Conservation (phyloP, 2,329 filamentous ascomycete species). For the Fusarium coicis region DNA sequence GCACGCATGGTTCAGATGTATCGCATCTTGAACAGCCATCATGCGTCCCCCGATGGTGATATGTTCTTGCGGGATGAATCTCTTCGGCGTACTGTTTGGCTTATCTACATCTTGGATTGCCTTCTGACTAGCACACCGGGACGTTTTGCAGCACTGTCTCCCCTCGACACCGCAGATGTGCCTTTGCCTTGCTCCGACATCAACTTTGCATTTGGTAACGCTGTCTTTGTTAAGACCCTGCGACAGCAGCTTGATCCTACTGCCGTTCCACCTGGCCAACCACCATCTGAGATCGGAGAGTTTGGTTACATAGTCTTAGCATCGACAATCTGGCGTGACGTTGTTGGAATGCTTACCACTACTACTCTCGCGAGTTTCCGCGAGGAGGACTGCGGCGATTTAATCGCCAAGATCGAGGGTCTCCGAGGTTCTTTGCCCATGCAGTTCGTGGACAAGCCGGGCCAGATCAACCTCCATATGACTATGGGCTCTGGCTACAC, state of each 20-base stretch:
- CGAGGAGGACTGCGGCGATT: constrained; percentile 61
- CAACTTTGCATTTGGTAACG: constrained; percentile 71
- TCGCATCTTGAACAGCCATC: constrained; percentile 67
- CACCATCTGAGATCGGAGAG: constrained; percentile 65
- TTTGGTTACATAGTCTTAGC: constrained; percentile 71
- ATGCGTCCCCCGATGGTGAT: constrained; percentile 62
- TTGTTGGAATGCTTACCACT: constrained; percentile 69
- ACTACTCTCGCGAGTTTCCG: constrained; percentile 63
- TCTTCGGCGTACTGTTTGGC: constrained; percentile 69
- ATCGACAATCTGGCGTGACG: constrained; percentile 70
- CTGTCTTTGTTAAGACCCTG: constrained; percentile 68
- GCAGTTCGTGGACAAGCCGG: constrained; percentile 70
- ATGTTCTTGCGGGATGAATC: constrained; percentile 71
- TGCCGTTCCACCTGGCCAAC: constrained; percentile 52
- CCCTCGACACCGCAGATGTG: constrained; percentile 65
- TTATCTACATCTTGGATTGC: constrained; percentile 72
- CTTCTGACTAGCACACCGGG: constrained; percentile 71
- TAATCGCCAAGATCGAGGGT: constrained; percentile 65
- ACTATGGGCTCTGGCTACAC: constrained; percentile 73
- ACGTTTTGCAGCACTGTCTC: constrained; percentile 65
- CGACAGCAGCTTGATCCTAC: constrained; percentile 52
- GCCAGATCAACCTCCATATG: constrained; percentile 70
- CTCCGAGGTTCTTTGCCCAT: constrained; percentile 66
- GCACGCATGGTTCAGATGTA: constrained; percentile 74
- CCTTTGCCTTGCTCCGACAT: constrained; percentile 69